Conservation (phyloP, 1,284 basidiomycete species). For the Ganoderma sinense region DNA sequence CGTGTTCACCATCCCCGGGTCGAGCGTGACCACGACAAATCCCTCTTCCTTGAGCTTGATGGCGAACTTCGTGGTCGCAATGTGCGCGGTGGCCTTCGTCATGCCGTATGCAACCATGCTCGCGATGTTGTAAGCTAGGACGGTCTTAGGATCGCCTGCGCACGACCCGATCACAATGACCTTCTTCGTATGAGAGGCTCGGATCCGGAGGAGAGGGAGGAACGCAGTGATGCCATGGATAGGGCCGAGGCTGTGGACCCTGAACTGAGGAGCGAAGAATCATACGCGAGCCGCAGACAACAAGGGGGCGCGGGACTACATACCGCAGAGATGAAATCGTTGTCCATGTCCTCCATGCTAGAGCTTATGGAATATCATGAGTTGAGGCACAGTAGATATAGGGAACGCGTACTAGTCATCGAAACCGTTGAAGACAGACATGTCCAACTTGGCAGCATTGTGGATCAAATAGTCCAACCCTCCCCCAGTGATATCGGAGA, state of each 20-base stretch:
- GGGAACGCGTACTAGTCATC: conserved; percentile 17
- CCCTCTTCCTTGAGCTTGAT: conserved; percentile 43
- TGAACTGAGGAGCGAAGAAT: conserved; percentile 30
- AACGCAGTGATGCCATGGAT: conserved; percentile 47
- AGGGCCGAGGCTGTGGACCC: conserved; percentile 47
- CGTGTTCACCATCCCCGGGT: conserved; percentile 47
- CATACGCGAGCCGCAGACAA: background rate
- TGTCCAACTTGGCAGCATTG: conserved; percentile 16
- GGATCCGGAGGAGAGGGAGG: conserved; percentile 44
- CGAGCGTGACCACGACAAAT: conserved; percentile 45
- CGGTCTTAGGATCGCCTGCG: conserved; percentile 41
- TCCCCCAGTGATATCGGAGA: conserved; percentile 14
- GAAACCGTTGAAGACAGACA: conserved; percentile 2
- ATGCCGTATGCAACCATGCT: conserved; percentile 40
- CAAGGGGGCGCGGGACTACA: background rate
- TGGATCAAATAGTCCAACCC: conserved; percentile 21
- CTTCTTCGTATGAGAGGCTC: conserved; percentile 43
- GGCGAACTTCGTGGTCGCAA: conserved; percentile 50
- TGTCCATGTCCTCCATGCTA: conserved; percentile 30
- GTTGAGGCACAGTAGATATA: background rate
- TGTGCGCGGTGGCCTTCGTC: conserved; percentile 47
- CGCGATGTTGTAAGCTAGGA: conserved; percentile 20
- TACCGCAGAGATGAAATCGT: conserved; percentile 29
- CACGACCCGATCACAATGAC: conserved; percentile 45
- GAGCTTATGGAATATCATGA: background rate